Base-by-base conservation (phyloP, 768 basidiomycete species). In the Pleurotus tuoliensis region DNA sequence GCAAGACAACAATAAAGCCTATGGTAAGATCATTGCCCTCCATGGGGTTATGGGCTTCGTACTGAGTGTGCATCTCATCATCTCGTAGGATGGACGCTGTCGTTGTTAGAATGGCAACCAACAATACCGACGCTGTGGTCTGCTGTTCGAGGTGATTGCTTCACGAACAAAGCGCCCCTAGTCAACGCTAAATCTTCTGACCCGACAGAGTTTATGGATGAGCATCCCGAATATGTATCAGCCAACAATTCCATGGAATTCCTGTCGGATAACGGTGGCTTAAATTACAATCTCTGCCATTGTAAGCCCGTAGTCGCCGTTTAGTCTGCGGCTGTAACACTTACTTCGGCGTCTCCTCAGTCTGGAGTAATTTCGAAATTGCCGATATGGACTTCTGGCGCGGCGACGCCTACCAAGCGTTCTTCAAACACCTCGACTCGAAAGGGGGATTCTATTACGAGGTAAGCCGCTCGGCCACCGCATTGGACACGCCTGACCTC, bases 81-180 rank as follows among this genome's bases (percentile, higher is more conserved):
- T 25, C 16, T 38, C 50, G 34, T 22, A 83, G 83, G 80, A 1
- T 94, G 91, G 71, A 90, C 88, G 0, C 80, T 93, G 16, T 80
- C 86, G 0, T 76, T 92, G 51, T 85, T 82, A 59, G 92, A 95
- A 66, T 91, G 84, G 64, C 79, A 80, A 43, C 79, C 82, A 48
- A 95, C 92, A 1, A 90, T 95, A 41, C 81, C 84, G 3, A 87
- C 90, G 0, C 72, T 95, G 0, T 95, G 92, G 92, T 68, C 76
- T 6, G 75, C 80, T 5, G 84, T 87, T 20, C 83, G 82, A 75
- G 83, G 89, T 84, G 38, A 34, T 34, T 8, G 68, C 67, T 4
- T 37, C 20, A 39, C 34, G 40, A 34, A 12, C 16, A 37, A 22
- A 18, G 22, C 46, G 22, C 46, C 20, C 6, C 13, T 4, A 13